Percentiles rank a stretch among this genome's conserved stretches.
Evolutionary conservation across 495 filamentous ascomycete genomes (phyloP).

Genomic region (Xylaria castorea): DNA sequence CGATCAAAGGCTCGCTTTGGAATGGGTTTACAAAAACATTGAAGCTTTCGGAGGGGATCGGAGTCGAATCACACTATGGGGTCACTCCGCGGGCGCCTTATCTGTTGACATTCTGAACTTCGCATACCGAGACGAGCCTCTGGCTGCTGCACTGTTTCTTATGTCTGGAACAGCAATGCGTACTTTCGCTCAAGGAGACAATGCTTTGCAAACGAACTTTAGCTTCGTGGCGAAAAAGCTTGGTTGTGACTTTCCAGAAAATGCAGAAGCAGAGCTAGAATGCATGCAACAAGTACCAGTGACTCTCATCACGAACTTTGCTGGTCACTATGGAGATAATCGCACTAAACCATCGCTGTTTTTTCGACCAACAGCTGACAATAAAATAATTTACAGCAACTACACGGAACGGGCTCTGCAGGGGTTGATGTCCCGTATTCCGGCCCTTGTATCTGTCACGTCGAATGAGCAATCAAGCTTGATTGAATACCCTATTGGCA

Average conservation of each 20-base stretch:
- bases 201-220: conserved; percentile 48
- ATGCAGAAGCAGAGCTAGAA: conserved; percentile 45
- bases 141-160: conserved; percentile 53
- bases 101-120: conserved; percentile 52
- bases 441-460: conserved; percentile 51
- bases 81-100: conserved; percentile 55
- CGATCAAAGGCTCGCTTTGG: conserved; percentile 64
- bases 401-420: conserved; percentile 44
- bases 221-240: conserved; percentile 50
- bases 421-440: conserved; percentile 38
- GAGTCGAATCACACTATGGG: conserved; percentile 62
- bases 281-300: conserved; percentile 53
- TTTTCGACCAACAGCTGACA: conserved; percentile 53
- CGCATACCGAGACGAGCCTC: conserved; percentile 54
- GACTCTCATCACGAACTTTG: conserved; percentile 46
- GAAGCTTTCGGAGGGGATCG: conserved; percentile 72
- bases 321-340: conserved; percentile 48
- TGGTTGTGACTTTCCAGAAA: conserved; percentile 47
- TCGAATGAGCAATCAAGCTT: conserved; percentile 50
- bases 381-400: conserved; percentile 51
- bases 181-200: conserved; percentile 41
- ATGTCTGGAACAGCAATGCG: conserved; percentile 53
- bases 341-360: conserved; percentile 41
- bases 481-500: conserved; percentile 42
- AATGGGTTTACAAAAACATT: conserved; percentile 76